Percentiles rank a stretch among this genome's conserved stretches.
Conservation (phyloP, 2,329 filamentous ascomycete genomes). For the Laburnicola sp. region DNA sequence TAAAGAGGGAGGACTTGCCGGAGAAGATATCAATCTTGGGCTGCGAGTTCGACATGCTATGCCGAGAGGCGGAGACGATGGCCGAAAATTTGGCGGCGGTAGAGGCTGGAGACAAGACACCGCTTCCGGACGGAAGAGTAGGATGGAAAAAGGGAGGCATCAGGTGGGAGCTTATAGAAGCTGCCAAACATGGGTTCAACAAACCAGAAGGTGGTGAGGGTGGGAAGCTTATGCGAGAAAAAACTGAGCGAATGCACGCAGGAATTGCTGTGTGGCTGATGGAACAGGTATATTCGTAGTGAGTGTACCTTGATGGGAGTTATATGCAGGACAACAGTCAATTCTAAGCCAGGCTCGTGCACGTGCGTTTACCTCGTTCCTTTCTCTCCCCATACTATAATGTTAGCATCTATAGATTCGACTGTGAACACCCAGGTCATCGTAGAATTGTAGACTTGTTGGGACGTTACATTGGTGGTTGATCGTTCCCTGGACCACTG, state of each 20-base stretch:
- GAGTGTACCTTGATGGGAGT: no score
- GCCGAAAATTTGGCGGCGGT: slow-evolving; percentile 31
- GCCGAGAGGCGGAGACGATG: slow-evolving; percentile 46
- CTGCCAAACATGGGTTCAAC: slow-evolving; percentile 18
- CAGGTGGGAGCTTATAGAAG: slow-evolving; percentile 17
- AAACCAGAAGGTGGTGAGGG: not conserved
- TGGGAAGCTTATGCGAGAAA: not conserved
- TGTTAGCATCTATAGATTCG: no score
- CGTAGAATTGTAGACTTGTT: no score
- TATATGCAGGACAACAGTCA: no score
- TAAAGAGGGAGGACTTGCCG: slow-evolving; percentile 44
- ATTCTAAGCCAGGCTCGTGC: no score
- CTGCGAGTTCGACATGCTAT: slow-evolving; percentile 53
- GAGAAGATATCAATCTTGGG: slow-evolving; percentile 50
- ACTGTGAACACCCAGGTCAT: no score
- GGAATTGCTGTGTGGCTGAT: not conserved
- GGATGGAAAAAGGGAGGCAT: slow-evolving; percentile 16
- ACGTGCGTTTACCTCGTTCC: no score
- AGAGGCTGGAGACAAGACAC: slow-evolving; percentile 11
- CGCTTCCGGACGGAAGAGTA: slow-evolving; percentile 15
- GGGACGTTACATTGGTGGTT: no score
- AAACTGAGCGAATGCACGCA: not conserved
- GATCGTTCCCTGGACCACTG: no score
- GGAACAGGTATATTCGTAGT: not conserved
- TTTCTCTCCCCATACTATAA: no score